These are phyloP conservation scores for Pseudogymnoascus sp. DNA, from an alignment of 2,329 filamentous ascomycete species.

Conservation along the genomic window DNA sequence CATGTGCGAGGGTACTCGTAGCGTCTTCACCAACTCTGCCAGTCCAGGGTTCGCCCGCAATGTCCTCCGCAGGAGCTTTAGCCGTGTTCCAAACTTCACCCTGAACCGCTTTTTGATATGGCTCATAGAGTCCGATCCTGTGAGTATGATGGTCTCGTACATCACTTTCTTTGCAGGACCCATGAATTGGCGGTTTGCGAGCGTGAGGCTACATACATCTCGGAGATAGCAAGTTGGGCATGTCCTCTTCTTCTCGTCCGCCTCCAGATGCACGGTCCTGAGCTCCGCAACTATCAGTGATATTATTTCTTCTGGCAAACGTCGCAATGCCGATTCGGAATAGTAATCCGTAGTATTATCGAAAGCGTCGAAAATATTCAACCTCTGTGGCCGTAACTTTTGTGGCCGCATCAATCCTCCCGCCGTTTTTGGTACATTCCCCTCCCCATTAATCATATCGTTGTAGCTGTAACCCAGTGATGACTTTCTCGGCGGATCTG, in stretches of 20 bases:
- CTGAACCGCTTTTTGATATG: conserved; percentile 52
- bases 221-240: conserved; percentile 61
- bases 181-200: conserved; percentile 19
- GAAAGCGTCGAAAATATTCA: conserved; percentile 1
- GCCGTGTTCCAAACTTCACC: conserved; percentile 41
- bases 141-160: conserved; percentile 51
- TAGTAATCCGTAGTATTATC: neutral
- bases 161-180: neutral
- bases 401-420: neutral
- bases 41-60: conserved; percentile 45
- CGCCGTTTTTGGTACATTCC: neutral
- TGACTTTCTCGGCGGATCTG: neutral
- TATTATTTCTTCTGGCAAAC: conserved; percentile 50
- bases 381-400: conserved; percentile 2
- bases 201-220: conserved; percentile 44
- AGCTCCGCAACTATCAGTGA: conserved; percentile 48
- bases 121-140: conserved; percentile 45
- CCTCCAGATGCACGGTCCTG: conserved; percentile 41
- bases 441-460: neutral
- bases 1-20: conserved; percentile 47
- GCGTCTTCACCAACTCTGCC: conserved; percentile 45
- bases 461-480: neutral
- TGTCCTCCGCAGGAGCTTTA: conserved; percentile 50
- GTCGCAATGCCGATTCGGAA: neutral
- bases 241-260: conserved; percentile 31